Base-by-base conservation (phyloP, 805 yeast species). In the Torulaspora microellipsoides region DNA sequence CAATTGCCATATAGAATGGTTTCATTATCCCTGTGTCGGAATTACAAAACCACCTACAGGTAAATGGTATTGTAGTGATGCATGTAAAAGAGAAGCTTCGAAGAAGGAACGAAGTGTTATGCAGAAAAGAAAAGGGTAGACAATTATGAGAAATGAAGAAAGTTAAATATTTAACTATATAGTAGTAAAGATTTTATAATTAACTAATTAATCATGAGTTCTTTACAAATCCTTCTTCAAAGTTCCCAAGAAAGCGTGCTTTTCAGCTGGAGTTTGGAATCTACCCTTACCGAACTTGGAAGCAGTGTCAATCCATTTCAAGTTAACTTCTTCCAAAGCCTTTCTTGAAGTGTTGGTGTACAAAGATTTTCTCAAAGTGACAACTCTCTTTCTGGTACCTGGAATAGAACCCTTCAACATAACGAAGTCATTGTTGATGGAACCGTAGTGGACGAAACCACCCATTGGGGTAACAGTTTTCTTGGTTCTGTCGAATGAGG, bases 211-310 rank as follows among this genome's bases (percentile, higher is more conserved):
- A 20, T 20, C 7, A 20, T 7, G 25, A 37, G 5, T 31, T 25
- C n/a, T 43, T 70, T 81, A 77, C 72, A 87, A 81, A 76, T 90
- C 97, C 84, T 87, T 90, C 95, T 93, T 93, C 74, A 93, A 85
- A 70, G 99, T 91, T 81, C 99, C 99, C 81, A 90, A 68, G 91
- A 93, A 93, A 71, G 99, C 95, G 71, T 84, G 89, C 90, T 95
- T 95, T 83, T 93, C 99, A 75, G 97, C 98, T 68, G 97, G 95
- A 70, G 99, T 93, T 81, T 93, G 99, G 98, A 93, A 93, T 85
- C 99, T 93, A 83, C 99, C 99, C 88, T 93, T 95, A 85, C 99
- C 99, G 90, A 93, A 93, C 79, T 91, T 90, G 70, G 99, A 93
- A 72, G 99, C 96, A 67, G 99, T 93, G 76, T 93, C 99, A 73